Evolutionary conservation across 306 rosid species (phyloP).

Genomic region (Nissolia schottii): DNA sequence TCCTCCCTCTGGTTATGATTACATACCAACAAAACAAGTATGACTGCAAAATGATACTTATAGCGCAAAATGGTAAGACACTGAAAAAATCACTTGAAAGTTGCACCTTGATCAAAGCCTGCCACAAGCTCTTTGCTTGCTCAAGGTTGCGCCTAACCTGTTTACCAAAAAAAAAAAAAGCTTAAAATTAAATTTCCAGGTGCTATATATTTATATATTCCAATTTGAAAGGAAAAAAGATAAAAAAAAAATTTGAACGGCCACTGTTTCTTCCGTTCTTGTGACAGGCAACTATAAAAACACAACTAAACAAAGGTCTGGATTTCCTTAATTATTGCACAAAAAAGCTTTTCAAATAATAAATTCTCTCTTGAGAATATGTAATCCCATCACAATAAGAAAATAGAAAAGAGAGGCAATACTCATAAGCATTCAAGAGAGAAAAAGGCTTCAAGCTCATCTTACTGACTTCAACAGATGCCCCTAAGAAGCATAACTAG

Average conservation of each 20-base stretch:
- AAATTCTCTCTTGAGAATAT: no score
- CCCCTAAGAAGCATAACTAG: not conserved
- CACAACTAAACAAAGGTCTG: no score
- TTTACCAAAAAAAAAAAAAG: conserved; percentile 21
- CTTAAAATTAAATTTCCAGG: not conserved
- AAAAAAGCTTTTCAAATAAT: no score
- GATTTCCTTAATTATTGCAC: no score
- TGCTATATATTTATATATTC: not conserved
- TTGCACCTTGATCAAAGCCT: conserved; percentile 82
- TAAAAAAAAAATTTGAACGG: not conserved
- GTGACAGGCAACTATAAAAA: not conserved
- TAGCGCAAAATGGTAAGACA: not conserved
- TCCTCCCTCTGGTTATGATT: conserved; percentile 76
- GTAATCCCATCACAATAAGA: no score
- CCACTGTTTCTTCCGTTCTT: not conserved
- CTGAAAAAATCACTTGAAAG: conserved; percentile 1
- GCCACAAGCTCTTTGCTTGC: conserved; percentile 90
- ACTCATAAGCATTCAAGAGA: not conserved
- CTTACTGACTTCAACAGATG: not conserved
- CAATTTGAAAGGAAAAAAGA: not conserved
- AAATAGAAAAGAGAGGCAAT: not conserved
- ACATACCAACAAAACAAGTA: conserved; percentile 21
- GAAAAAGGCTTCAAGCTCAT: not conserved
- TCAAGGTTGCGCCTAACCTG: conserved; percentile 98
- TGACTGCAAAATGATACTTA: conserved; percentile 12